Evolutionary conservation across 305 asterid genomes (phyloP).

Genomic region (Fraxinus velutina): DNA sequence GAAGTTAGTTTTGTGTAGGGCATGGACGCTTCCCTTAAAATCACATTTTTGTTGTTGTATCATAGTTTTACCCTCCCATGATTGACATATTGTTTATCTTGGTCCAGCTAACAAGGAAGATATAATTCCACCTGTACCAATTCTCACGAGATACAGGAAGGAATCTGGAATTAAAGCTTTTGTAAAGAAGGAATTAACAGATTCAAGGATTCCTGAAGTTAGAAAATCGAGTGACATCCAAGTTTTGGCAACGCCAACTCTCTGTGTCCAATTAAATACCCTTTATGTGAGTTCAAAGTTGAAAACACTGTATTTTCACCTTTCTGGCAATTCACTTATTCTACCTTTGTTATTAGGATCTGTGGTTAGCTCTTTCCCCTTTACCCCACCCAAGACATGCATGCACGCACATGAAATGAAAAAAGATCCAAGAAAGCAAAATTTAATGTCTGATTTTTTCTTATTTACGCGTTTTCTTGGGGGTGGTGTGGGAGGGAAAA

Average conservation of each 20-base stretch:
- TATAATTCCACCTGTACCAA: slow-evolving; percentile 83
- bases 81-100: slow-evolving; percentile 22
- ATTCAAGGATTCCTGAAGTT: slow-evolving; percentile 71
- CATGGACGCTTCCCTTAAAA: slow-evolving; percentile 16
- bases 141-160: slow-evolving; percentile 77
- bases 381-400: not conserved
- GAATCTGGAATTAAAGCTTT: slow-evolving; percentile 89
- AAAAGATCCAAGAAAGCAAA: not conserved
- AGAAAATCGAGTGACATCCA: slow-evolving; percentile 59
- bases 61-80: slow-evolving; percentile 17
- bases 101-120: slow-evolving; percentile 91
- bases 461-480: not conserved
- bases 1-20: slow-evolving; percentile 12
- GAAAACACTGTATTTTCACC: slow-evolving; percentile 7
- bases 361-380: not conserved
- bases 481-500: not conserved
- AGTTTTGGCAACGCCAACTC: slow-evolving; percentile 65
- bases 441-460: not conserved
- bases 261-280: slow-evolving; percentile 86
- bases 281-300: slow-evolving; percentile 75
- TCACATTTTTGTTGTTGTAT: not conserved
- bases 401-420: not conserved
- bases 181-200: slow-evolving; percentile 79
- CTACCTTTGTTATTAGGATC: not conserved
- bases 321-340: not conserved